Evolutionary conservation across 768 basidiomycete genomes (phyloP).

Genomic region (Phylloporus arenicola): DNA sequence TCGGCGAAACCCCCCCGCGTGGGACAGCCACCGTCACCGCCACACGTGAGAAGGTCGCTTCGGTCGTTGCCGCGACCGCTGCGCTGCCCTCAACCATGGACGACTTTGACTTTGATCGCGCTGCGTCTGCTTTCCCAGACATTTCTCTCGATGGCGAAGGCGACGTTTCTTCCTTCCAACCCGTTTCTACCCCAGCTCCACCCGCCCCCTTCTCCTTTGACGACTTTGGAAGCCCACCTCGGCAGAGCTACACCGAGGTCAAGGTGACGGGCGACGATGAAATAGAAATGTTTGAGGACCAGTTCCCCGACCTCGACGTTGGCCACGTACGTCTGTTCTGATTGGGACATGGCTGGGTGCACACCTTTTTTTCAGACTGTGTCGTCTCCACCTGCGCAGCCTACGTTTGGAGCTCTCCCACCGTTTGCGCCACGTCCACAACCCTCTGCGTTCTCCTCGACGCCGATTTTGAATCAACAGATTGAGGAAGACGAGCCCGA

Average conservation of each 20-base stretch:
- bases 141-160: constrained; percentile 67
- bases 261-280: constrained; percentile 84
- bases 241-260: constrained; percentile 45
- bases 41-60: too few relatives aligned
- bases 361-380: constrained; percentile 24
- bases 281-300: constrained; percentile 77
- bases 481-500: constrained; percentile 79
- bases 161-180: constrained; percentile 45
- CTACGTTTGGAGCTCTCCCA: constrained; percentile 43
- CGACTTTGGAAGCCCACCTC: constrained; percentile 51
- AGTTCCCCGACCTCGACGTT: constrained; percentile 77
- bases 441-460: constrained; percentile 61
- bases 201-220: constrained; percentile 58
- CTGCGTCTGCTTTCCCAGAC: constrained; percentile 82
- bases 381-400: constrained; percentile 29
- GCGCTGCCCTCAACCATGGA: constrained; percentile 19
- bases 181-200: constrained; percentile 27
- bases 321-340: constrained; percentile 30
- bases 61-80: too few relatives aligned
- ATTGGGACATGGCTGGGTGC: constrained; percentile 11
- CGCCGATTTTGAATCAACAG: constrained; percentile 65
- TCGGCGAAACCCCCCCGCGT: too few relatives aligned
- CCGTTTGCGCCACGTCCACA: constrained; percentile 78
- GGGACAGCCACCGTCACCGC: too few relatives aligned
- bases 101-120: constrained; percentile 74